Conservation (phyloP, 2,329 filamentous ascomycete genomes). For the Ascochyta koolunga region DNA sequence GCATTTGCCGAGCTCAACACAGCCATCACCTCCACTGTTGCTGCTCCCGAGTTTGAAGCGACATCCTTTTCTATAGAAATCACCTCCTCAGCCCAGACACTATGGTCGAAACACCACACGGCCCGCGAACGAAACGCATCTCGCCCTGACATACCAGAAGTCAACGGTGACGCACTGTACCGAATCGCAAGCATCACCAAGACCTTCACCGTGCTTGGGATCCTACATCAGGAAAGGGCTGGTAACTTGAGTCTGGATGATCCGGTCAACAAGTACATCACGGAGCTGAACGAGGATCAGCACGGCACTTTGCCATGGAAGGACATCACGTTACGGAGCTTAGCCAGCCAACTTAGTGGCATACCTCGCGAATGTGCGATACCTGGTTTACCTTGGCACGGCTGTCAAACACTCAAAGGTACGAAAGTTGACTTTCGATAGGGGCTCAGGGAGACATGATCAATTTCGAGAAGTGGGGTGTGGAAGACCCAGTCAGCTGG, state of each 20-base stretch:
- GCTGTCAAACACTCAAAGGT: constrained; percentile 30
- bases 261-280: constrained; percentile 41
- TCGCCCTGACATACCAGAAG: constrained; percentile 43
- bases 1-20: constrained; percentile 40
- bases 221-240: constrained; percentile 42
- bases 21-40: constrained; percentile 31
- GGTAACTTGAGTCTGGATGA: constrained; percentile 46
- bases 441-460: constrained; percentile 40
- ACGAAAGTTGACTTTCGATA: constrained; percentile 30
- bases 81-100: constrained; percentile 46
- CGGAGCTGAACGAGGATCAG: constrained; percentile 37
- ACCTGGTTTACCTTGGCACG: not conserved
- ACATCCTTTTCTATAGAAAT: constrained; percentile 51
- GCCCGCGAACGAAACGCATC: constrained; percentile 45
- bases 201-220: constrained; percentile 41
- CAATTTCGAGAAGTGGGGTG: constrained; percentile 17
- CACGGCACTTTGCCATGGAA: constrained; percentile 47
- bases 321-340: constrained; percentile 50
- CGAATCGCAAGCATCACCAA: constrained; percentile 49
- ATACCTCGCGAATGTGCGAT: constrained; percentile 49
- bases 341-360: constrained; percentile 53
- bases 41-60: constrained; percentile 37
- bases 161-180: constrained; percentile 50
- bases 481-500: constrained; percentile 15
- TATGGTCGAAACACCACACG: constrained; percentile 50